These are phyloP conservation scores for Diatrype stigma DNA, from an alignment of 2,329 filamentous ascomycete genomes.

Conservation along the genomic window DNA sequence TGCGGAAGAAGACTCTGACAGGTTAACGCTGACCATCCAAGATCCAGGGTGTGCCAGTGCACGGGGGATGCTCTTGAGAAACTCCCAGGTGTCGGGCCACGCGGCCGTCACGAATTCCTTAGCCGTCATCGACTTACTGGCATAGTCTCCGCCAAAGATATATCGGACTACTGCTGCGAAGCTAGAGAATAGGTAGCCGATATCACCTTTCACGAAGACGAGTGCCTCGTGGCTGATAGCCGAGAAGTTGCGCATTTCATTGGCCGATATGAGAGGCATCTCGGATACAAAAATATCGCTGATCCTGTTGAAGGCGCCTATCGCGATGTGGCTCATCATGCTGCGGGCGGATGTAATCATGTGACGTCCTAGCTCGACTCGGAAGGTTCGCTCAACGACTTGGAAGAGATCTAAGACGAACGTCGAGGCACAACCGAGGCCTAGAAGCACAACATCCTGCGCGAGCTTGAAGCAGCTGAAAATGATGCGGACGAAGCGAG, in stretches of 20 bases:
- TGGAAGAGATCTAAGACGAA: slow-evolving; percentile 36
- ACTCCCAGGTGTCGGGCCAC: slow-evolving; percentile 18
- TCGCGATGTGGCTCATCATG: slow-evolving; percentile 19
- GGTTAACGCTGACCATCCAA: slow-evolving; percentile 56
- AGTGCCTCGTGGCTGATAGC: slow-evolving; percentile 70
- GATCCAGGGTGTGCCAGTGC: slow-evolving; percentile 43
- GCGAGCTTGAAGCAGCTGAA: slow-evolving; percentile 73
- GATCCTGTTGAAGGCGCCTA: slow-evolving; percentile 36
- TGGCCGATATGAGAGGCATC: slow-evolving; percentile 44
- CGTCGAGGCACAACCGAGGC: slow-evolving; percentile 52
- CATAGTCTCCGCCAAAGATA: slow-evolving; percentile 41
- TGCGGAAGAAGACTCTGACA: slow-evolving; percentile 31
- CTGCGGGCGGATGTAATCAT: slow-evolving; percentile 16
- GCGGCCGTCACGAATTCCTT: slow-evolving; percentile 14
- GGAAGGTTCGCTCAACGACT: slow-evolving; percentile 31
- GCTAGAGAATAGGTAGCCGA: slow-evolving; percentile 37
- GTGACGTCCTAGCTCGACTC: slow-evolving; percentile 25
- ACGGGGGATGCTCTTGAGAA: slow-evolving; percentile 29
- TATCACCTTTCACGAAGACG: slow-evolving; percentile 52
- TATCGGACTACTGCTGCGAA: slow-evolving; percentile 38
- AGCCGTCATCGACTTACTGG: slow-evolving; percentile 23
- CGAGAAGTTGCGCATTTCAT: slow-evolving; percentile 73
- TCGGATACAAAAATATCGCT: slow-evolving; percentile 47
- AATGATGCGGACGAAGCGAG: slow-evolving; percentile 68
- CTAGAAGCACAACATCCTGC: slow-evolving; percentile 69